Conservation (phyloP, 2,329 filamentous ascomycete species). For the Cercospora sp. region DNA sequence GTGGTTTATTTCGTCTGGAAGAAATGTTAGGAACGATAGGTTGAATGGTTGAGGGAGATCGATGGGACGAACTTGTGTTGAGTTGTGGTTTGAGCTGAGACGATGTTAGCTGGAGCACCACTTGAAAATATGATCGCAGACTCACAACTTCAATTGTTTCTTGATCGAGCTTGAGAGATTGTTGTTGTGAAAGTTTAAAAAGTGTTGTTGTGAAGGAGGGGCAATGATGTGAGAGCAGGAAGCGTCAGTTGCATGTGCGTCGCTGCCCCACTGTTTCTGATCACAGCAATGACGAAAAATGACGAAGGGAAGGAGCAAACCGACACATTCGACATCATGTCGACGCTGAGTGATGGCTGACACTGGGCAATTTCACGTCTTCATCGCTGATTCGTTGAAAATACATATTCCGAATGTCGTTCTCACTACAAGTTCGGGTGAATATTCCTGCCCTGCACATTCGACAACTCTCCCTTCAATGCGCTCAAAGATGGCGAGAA, state of each 20-base stretch:
- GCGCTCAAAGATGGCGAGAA: constrained; percentile 46
- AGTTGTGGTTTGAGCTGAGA: neutral
- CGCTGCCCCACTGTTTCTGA: neutral
- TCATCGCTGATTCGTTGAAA: neutral
- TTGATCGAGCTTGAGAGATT: neutral
- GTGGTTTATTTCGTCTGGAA: neutral
- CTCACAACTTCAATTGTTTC: neutral
- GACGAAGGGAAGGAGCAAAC: neutral
- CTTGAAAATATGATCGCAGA: neutral
- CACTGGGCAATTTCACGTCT: neutral
- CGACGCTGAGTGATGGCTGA: constrained; percentile 11
- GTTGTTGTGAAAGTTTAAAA: constrained; percentile 4
- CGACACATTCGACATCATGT: constrained; percentile 1
- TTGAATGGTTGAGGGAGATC: neutral
- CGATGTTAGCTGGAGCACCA: neutral
- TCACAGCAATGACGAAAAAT: constrained; percentile 8
- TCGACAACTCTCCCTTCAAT: constrained; percentile 26
- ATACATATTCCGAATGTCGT: neutral
- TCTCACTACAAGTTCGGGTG: constrained; percentile 14
- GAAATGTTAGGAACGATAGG: neutral
- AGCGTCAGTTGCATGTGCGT: neutral
- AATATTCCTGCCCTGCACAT: constrained; percentile 18
- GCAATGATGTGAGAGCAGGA: constrained; percentile 4
- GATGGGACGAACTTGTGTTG: neutral
- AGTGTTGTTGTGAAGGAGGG: constrained; percentile 10